Evolutionary conservation across 768 basidiomycete genomes (phyloP).

Genomic region (Boletales sp.): DNA sequence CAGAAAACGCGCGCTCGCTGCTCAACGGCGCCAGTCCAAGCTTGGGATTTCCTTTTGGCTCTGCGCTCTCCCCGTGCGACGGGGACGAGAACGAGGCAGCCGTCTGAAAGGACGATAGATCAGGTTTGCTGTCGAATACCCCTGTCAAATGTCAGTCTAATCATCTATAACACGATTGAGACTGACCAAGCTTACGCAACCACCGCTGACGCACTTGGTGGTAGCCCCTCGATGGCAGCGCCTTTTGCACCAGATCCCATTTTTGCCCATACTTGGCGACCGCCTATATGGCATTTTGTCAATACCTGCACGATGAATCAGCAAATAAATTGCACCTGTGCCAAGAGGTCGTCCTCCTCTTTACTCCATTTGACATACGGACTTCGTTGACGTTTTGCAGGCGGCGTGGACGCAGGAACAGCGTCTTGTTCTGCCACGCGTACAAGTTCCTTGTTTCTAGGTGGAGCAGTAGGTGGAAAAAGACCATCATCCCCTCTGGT

Average conservation of each 20-base stretch:
- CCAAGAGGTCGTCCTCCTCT: slow-evolving; percentile 39
- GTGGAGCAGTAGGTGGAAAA: not conserved
- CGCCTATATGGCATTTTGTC: slow-evolving; percentile 20
- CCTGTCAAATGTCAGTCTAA: slow-evolving; percentile 10
- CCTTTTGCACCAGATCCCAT: slow-evolving; percentile 41
- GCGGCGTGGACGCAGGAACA: slow-evolving; percentile 6
- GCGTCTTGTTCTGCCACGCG: slow-evolving; percentile 31
- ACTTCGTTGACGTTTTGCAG: slow-evolving; percentile 34
- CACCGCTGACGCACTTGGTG: slow-evolving; percentile 44
- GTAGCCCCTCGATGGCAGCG: slow-evolving; percentile 37
- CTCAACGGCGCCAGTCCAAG: slow-evolving; percentile 37
- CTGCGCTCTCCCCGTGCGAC: slow-evolving; percentile 8
- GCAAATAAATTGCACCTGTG: slow-evolving; percentile 26
- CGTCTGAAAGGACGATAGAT: slow-evolving; percentile 32
- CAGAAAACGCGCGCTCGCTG: slow-evolving; percentile 31
- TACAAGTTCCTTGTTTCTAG: slow-evolving; percentile 19
- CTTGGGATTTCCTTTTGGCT: slow-evolving; percentile 35
- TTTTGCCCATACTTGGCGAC: slow-evolving; percentile 38
- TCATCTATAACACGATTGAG: not conserved
- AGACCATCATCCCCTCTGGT: not conserved
- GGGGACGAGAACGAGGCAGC: slow-evolving; percentile 16
- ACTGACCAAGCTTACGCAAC: slow-evolving; percentile 37
- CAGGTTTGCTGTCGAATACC: slow-evolving; percentile 36
- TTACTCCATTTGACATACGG: slow-evolving; percentile 43
- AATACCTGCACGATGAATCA: not conserved